Percentiles rank a stretch among this genome's conserved stretches.
phyloP scores from a whole-genome alignment of 768 basidiomycete species.

The Tricholoma bakamatsutake region DNA sequence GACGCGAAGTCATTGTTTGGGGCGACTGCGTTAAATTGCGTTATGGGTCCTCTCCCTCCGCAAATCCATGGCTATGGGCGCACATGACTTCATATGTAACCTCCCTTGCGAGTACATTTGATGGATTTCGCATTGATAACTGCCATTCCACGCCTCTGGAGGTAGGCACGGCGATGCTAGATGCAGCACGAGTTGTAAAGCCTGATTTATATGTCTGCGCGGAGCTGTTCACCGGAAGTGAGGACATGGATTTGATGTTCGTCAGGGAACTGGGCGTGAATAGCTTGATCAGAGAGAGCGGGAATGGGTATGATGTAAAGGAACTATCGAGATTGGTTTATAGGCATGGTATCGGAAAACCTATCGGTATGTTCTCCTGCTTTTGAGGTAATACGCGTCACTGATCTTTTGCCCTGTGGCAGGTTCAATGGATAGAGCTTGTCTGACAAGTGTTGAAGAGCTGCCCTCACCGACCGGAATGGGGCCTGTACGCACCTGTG shows the following conservation, averaged over 20 bases:
- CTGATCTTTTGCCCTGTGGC: background rate
- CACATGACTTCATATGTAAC: slow-evolving; percentile 85
- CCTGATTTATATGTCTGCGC: slow-evolving; percentile 96
- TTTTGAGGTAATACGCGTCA: background rate
- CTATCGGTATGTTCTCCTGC: slow-evolving; percentile 56
- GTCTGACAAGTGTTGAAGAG: slow-evolving; percentile 70
- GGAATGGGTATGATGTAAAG: slow-evolving; percentile 85
- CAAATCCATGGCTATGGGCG: slow-evolving; percentile 93
- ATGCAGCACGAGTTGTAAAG: slow-evolving; percentile 81
- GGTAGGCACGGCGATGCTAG: slow-evolving; percentile 94
- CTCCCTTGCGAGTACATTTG: slow-evolving; percentile 75
- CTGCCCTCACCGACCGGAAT: slow-evolving; percentile 79
- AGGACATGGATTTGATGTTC: slow-evolving; percentile 89
- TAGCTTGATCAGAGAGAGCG: slow-evolving; percentile 91
- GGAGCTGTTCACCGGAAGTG: slow-evolving; percentile 93
- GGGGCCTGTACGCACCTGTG: slow-evolving; percentile 67
- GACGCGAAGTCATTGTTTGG: slow-evolving; percentile 97
- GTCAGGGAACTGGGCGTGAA: slow-evolving; percentile 92
- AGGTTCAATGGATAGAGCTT: slow-evolving; percentile 94
- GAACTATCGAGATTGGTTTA: slow-evolving; percentile 87
- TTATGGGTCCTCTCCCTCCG: slow-evolving; percentile 72
- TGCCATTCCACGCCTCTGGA: slow-evolving; percentile 96
- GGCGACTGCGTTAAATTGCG: slow-evolving; percentile 97
- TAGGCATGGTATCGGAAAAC: slow-evolving; percentile 87
- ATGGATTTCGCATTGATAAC: slow-evolving; percentile 98